A percentile compares a stretch with the other conserved stretches of the same genome.
Conservation (phyloP, 768 basidiomycete genomes). For the Lanmaoa pseudosensibilis region DNA sequence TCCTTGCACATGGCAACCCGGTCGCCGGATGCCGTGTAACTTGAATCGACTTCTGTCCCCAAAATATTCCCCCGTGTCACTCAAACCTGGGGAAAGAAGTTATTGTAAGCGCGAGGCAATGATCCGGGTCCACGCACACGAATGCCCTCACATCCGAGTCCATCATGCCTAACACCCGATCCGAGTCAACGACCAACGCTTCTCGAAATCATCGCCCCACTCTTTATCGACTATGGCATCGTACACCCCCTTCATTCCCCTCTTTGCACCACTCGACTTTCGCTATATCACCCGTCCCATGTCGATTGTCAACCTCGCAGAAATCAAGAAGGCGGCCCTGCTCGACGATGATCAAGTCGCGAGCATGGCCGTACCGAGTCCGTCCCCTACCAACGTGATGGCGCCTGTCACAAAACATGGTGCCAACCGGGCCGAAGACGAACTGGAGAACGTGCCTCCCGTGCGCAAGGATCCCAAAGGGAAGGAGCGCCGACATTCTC, state of each 20-base stretch:
- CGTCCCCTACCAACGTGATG: constrained; percentile 50
- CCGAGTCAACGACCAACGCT: constrained; percentile 81
- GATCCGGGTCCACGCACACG: constrained; percentile 45
- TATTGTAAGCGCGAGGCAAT: not conserved
- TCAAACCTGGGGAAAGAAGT: not conserved
- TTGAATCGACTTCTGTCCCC: not conserved
- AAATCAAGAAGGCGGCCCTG: constrained; percentile 58
- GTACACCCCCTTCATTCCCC: constrained; percentile 81
- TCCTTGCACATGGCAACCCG: not conserved
- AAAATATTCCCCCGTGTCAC: no score
- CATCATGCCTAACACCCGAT: constrained; percentile 84
- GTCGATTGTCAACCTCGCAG: constrained; percentile 68
- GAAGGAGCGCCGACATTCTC: constrained; percentile 63
- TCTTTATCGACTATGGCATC: constrained; percentile 79
- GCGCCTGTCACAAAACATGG: constrained; percentile 46
- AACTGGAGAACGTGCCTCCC: constrained; percentile 36
- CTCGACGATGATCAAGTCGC: constrained; percentile 63
- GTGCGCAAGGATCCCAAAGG: constrained; percentile 31
- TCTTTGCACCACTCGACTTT: constrained; percentile 79
- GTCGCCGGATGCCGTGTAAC: not conserved
- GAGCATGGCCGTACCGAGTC: constrained; percentile 44
- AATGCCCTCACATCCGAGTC: constrained; percentile 77
- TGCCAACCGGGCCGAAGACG: constrained; percentile 34
- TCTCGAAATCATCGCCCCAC: constrained; percentile 79
- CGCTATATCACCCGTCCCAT: constrained; percentile 58